Evolutionary conservation across 192 early-diverging fungal genomes (phyloP), one percentile per base, ranked within the genome.

Genomic region (Backusella circina): DNA sequence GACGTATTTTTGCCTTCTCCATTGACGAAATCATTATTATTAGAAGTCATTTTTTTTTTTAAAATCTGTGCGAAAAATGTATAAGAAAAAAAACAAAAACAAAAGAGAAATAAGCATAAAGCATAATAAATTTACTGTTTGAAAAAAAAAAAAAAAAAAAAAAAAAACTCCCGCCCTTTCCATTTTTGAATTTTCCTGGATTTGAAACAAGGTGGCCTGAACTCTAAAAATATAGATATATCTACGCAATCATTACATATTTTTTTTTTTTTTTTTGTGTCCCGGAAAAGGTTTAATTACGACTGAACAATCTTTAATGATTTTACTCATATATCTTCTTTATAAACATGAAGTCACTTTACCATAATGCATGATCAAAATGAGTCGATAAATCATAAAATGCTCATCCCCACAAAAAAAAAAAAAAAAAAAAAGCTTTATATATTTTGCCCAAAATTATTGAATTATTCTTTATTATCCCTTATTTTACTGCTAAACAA

Each of bases 401-500:
- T n/a, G n/a, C n/a, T n/a, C n/a, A n/a, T n/a, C n/a, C n/a, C n/a
- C n/a, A n/a, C n/a, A n/a, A 54, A 54, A 41, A 41, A 41, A 41
- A 38, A 38, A 41, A 16, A 16, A 13, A 41, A 16, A 41, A 61
- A 61, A 61, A 61, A 28, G 54, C 54, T 13, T 13, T 9, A 61
- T n/a, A 9, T 61, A 26, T 41, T 37, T 68, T 37, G 36, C 36
- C 32, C 32, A 67, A 68, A 68, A 68, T 68, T 68, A 8, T 68
- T n/a, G 67, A 68, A 68, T 36, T 68, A 68, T 68, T 68, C 35
- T 68, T 68, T 35, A 33, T 68, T 68, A 23, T 68, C 32, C 67
- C 67, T 37, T 68, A 68, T 26, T 68, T 68, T 26, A 68, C 67
- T 9, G 36, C 33, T 4, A 68, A 68, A 38, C 33, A 33, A 68